Percentiles rank a stretch among this genome's conserved stretches.
Evolutionary conservation across 345 rosid genomes (phyloP).

Genomic region (Dimocarpus longan): DNA sequence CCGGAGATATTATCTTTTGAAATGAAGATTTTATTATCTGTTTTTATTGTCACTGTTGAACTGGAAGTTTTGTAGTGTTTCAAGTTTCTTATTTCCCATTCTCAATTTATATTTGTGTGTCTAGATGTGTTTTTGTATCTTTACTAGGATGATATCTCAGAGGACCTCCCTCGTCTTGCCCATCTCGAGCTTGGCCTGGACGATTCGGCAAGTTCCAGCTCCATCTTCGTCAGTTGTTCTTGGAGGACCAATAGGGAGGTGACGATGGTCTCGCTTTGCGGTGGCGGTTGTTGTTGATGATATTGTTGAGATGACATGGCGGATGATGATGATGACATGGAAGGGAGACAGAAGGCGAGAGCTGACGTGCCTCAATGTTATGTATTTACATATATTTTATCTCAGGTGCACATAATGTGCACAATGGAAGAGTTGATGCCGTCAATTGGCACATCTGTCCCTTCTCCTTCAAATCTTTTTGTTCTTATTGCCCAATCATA

Average conservation of each 20-base stretch:
- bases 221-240: too few relatives aligned
- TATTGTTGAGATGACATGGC: too few relatives aligned
- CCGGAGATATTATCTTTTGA: background rate
- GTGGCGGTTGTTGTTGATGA: too few relatives aligned
- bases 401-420: slow-evolving; percentile 75
- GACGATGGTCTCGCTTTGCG: too few relatives aligned
- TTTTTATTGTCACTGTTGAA: background rate
- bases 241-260: too few relatives aligned
- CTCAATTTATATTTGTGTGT: background rate
- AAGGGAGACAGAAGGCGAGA: too few relatives aligned
- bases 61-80: background rate
- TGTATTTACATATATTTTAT: slow-evolving; percentile 8
- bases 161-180: too few relatives aligned
- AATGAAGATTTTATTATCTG: background rate
- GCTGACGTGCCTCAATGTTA: too few relatives aligned
- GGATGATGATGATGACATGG: too few relatives aligned
- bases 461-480: slow-evolving; percentile 74
- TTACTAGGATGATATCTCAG: background rate
- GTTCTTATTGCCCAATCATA: slow-evolving; percentile 67
- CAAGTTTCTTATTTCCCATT: background rate
- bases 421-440: slow-evolving; percentile 89
- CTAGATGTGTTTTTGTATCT: background rate
- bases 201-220: too few relatives aligned
- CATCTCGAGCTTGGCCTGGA: too few relatives aligned
- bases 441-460: slow-evolving; percentile 75